A percentile compares a stretch with the other conserved stretches of the same genome.
These are phyloP conservation scores for Eucalyptus erythrocorys DNA, from an alignment of 345 rosid genomes.

Conservation along the genomic window DNA sequence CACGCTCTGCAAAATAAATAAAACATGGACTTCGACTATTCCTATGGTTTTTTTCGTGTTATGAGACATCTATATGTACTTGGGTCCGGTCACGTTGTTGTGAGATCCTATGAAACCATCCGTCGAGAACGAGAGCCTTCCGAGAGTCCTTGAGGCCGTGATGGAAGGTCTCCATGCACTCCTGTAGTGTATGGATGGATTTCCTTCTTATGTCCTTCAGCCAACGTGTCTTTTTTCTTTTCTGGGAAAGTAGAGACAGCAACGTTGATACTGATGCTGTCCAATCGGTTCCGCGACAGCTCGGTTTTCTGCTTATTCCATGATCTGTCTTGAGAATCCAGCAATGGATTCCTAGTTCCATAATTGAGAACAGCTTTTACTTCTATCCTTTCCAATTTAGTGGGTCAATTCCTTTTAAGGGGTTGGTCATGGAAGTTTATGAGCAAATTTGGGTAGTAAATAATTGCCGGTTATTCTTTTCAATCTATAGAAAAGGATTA, in stretches of 20 bases:
- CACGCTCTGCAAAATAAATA: neutral
- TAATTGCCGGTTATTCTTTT: too few relatives aligned
- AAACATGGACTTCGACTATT: neutral
- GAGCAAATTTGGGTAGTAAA: too few relatives aligned
- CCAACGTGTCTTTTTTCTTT: neutral
- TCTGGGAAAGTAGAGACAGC: neutral
- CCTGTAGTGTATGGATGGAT: neutral
- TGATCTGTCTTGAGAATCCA: neutral
- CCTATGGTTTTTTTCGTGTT: neutral
- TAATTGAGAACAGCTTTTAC: too few relatives aligned
- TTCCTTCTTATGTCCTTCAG: neutral
- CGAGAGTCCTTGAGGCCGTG: neutral
- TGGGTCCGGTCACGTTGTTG: neutral
- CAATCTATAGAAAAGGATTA: too few relatives aligned
- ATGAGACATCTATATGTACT: neutral
- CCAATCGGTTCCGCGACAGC: neutral
- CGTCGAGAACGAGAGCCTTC: neutral
- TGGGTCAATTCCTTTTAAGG: too few relatives aligned
- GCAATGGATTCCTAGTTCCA: neutral
- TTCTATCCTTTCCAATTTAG: too few relatives aligned
- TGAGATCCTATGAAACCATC: neutral
- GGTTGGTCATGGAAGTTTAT: too few relatives aligned
- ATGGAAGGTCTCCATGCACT: neutral
- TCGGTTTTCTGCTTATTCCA: neutral
- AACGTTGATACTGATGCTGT: fast-evolving